Conservation (phyloP, 441 rosid genomes). For the Brassica balearica region DNA sequence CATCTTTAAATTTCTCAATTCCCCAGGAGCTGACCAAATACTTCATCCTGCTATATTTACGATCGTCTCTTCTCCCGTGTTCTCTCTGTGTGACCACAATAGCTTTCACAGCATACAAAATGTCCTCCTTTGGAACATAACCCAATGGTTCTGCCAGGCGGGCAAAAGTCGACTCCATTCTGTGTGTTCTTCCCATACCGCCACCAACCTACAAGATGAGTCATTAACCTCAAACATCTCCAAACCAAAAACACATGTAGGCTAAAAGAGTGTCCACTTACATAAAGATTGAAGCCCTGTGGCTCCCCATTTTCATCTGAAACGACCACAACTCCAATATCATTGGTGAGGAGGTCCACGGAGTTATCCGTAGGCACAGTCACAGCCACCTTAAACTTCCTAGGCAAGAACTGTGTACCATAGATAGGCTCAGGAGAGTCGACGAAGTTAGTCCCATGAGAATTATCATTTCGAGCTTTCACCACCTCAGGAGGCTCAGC, state of each 20-base stretch:
- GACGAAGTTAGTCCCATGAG: slow-evolving; percentile 93
- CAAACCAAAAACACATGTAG: slow-evolving; percentile 1
- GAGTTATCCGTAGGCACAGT: slow-evolving; percentile 97
- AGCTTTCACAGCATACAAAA: slow-evolving; percentile 92
- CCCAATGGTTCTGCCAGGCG: slow-evolving; percentile 88
- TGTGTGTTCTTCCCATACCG: slow-evolving; percentile 98
- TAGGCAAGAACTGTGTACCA: slow-evolving; percentile 96
- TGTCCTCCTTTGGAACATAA: slow-evolving; percentile 97
- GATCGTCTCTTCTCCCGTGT: slow-evolving; percentile 51
- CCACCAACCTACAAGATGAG: slow-evolving; percentile 85
- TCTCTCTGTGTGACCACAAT: slow-evolving; percentile 96
- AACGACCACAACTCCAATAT: slow-evolving; percentile 83
- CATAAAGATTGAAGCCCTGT: slow-evolving; percentile 90
- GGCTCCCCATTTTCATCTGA: slow-evolving; percentile 89
- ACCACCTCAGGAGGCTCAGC: slow-evolving; percentile 97
- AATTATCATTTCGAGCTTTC: slow-evolving; percentile 90
- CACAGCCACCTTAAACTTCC: slow-evolving; percentile 96
- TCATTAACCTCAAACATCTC: slow-evolving; percentile 46
- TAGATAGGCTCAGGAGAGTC: slow-evolving; percentile 98
- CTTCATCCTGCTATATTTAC: slow-evolving; percentile 76
- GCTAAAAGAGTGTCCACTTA: slow-evolving; percentile 47
- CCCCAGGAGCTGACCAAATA: slow-evolving; percentile 97
- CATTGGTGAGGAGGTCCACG: slow-evolving; percentile 92
- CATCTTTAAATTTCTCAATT: slow-evolving; percentile 86
- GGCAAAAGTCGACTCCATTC: slow-evolving; percentile 89